Evolutionary conservation across 306 rosid genomes (phyloP), one percentile per base, ranked within the genome.

Genomic region (Corylus americana): DNA sequence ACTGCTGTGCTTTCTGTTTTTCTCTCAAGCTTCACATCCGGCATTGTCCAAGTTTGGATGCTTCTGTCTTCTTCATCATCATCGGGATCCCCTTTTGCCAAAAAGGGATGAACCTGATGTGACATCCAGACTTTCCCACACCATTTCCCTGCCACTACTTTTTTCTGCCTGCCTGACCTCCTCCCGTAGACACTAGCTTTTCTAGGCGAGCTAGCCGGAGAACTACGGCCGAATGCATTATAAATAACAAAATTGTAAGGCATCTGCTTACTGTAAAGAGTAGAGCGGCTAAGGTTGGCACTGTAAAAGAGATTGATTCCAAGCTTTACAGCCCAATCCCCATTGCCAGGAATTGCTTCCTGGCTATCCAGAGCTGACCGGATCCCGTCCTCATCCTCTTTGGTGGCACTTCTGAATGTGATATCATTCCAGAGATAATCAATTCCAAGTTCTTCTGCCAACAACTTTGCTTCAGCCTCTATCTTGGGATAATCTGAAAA

Each of bases 51-150:
- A 59, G 84, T 83, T 74, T 54, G 79, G 82, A 89, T 75, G 78
- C 84, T 59, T 86, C 63, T 78, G 69, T 79, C 90, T 66, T 82
- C 85, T 45, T 82, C 91, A 68, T 78, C 81, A 39, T 61, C 80
- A 29, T 89, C 91, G 70, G 85, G 78, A 63, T 91, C 93, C 81
- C 85, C 80, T 87, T 89, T 91, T 42, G 82, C 87, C 74, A 96
- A 85, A 55, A 91, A 87, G 76, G 97, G 93, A 87, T 96, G 99
- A 70, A 93, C 97, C 85, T 96, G 99, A 85, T 83, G 84, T 27
- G 98, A 93, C 97, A 91, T 96, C 99, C 99, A 96, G 78, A 96
- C 97, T 90, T 89, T 96, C 50, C 99, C 98, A 44, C 99, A 96
- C 99, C 99, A 96, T 89, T 90, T 93, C 54, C 99, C 99, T 48